Evolutionary conservation across 2,329 filamentous ascomycete genomes (phyloP).

Genomic region (Ophiostoma perfectum): DNA sequence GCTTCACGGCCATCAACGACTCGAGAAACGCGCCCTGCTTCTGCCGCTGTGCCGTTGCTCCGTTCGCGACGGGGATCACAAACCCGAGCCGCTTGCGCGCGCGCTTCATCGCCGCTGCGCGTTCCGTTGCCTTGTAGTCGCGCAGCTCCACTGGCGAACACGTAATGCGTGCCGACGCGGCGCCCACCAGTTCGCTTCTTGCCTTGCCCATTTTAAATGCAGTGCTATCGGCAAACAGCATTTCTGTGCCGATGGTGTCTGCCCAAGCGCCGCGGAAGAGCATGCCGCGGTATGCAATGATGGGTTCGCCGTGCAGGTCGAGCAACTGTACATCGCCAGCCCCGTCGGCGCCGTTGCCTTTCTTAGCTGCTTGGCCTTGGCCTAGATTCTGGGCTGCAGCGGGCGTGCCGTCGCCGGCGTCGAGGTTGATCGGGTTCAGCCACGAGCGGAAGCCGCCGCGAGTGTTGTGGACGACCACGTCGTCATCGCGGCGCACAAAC

Average conservation of each 20-base stretch:
- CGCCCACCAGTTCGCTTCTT: constrained; percentile 31
- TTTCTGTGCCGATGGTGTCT: constrained; percentile 75
- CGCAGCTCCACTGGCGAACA: constrained; percentile 25
- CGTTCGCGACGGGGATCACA: constrained; percentile 25
- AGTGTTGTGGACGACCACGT: constrained; percentile 35
- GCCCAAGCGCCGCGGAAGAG: constrained; percentile 78
- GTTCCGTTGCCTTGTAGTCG: constrained; percentile 3
- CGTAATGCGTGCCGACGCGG: constrained; percentile 25
- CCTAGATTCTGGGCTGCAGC: not conserved
- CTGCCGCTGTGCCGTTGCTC: constrained; percentile 24
- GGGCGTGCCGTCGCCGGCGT: constrained; percentile 12
- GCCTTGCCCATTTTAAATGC: not conserved
- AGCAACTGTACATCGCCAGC: constrained; percentile 65
- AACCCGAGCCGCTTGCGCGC: constrained; percentile 23
- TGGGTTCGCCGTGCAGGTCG: constrained; percentile 75
- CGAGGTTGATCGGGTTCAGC: constrained; percentile 32
- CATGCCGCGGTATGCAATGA: constrained; percentile 73
- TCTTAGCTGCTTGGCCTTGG: not conserved
- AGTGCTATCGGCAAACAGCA: constrained; percentile 57
- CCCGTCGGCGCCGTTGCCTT: not conserved
- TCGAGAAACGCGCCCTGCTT: constrained; percentile 28
- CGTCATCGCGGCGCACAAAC: constrained; percentile 44
- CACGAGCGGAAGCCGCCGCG: constrained; percentile 43
- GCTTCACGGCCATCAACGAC: constrained; percentile 28
- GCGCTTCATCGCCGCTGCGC: constrained; percentile 5